Base-by-base conservation (phyloP, 2,329 filamentous ascomycete species). In the Nothophaeocryptopus gaeumannii region DNA sequence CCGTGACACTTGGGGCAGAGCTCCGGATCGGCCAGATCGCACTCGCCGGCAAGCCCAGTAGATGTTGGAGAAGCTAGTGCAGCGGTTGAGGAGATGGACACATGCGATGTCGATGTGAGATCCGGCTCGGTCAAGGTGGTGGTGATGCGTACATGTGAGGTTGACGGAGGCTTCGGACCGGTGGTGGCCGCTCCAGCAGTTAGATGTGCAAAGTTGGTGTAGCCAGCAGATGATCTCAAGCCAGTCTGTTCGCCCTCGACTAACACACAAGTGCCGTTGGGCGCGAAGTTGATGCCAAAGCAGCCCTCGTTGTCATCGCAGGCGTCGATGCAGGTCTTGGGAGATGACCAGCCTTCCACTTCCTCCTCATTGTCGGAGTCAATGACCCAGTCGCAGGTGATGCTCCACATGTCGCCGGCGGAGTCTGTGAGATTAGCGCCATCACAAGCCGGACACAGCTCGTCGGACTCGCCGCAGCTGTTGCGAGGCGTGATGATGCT, bases 1-100 rank as follows among this genome's bases (percentile, higher is more conserved):
- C 54, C 54, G 26, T 63, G 39, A 45, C 61, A 65, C 2, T 45
- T 53, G 8, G 63, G 63, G 47, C 63, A 65, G 8, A 61, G 45
- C 15, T 54, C 50, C 5, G 38, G 46, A 15, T 52, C 47, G 11
- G 45, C 42, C 20, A 58, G 45, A 38, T 55, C 39, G 38, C 54
- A 59, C 8, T 38, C 13, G n/a, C 38, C 34, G 37, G 38, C 35
- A 16, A 45, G 42, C 1, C 37, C 36, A 11, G 45, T 49, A 5
- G 38, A 30, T 7, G 48, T 42, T 2, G 51, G 13, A 11, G 45
- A 15, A 12, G 39, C 16, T n/a, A 50, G 30, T 9, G 40, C 13
- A 8, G 20, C 20, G 5, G 45, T 51, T 12, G 52, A 48, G 15
- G 50, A 50, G 38, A 44, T 42, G 4, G 38, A 5, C 8, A 37